These are phyloP conservation scores for Protostelium mycophagum DNA, from an alignment of 78 protist species.

Conservation along the genomic window DNA sequence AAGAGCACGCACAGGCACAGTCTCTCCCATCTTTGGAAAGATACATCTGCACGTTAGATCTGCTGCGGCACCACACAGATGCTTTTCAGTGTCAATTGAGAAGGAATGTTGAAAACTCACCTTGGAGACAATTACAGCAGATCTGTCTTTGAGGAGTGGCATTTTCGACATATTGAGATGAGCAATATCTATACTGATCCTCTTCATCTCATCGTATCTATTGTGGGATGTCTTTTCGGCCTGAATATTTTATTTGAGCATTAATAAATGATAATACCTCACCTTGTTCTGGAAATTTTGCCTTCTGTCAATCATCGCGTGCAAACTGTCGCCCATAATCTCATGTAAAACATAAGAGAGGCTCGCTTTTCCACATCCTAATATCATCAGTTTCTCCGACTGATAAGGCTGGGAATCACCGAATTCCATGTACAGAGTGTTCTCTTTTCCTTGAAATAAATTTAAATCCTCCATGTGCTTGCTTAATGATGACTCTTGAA, in stretches of 20 bases:
- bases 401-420: neutral
- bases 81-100: neutral
- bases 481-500: neutral
- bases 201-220: neutral
- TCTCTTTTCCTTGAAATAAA: neutral
- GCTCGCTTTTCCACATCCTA: neutral
- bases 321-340: neutral
- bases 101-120: neutral
- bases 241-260: neutral
- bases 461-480: neutral
- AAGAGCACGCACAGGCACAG: neutral
- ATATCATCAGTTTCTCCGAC: neutral
- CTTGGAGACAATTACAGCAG: neutral
- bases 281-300: neutral
- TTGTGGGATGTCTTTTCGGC: neutral
- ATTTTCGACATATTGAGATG: neutral
- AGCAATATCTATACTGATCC: neutral
- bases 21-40: neutral
- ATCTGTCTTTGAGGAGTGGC: neutral
- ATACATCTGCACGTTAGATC: neutral
- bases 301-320: neutral
- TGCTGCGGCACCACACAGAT: neutral
- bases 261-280: neutral
- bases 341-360: neutral
- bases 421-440: neutral